Conservation (phyloP, 352 stramenopile species). For the Globisporangium takayamanum region DNA sequence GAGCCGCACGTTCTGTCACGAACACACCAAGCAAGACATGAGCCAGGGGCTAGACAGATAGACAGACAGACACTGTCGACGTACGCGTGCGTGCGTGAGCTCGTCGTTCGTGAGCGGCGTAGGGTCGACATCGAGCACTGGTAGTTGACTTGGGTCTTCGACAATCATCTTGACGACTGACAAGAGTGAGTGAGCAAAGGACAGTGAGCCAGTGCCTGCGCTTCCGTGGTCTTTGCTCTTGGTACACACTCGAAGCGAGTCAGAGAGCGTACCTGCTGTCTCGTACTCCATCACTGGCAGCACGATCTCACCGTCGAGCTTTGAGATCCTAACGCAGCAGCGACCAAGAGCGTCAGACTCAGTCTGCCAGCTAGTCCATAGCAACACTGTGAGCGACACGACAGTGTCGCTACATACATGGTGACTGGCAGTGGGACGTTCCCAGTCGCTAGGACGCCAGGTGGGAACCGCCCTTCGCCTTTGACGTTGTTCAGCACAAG, state of each 20-base stretch:
- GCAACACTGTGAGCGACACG: background rate
- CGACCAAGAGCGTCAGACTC: background rate
- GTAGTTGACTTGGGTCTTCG: slow-evolving; percentile 19
- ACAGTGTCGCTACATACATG: slow-evolving; percentile 27
- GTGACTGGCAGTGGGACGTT: slow-evolving; percentile 38
- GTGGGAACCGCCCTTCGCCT: slow-evolving; percentile 47
- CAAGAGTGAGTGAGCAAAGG: background rate
- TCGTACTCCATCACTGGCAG: slow-evolving; percentile 58
- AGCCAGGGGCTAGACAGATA: background rate
- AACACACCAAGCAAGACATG: background rate
- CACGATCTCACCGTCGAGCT: slow-evolving; percentile 55
- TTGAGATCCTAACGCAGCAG: slow-evolving; percentile 32
- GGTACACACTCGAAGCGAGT: background rate
- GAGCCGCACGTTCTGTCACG: slow-evolving; percentile 35
- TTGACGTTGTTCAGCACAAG: slow-evolving; percentile 65
- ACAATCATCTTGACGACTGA: slow-evolving; percentile 12
- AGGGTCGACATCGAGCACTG: slow-evolving; percentile 18
- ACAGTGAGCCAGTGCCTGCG: background rate
- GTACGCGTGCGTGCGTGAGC: slow-evolving; percentile 25
- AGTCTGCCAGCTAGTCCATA: background rate
- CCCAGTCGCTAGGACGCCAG: slow-evolving; percentile 19
- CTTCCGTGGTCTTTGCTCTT: background rate
- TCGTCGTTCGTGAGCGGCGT: slow-evolving; percentile 42
- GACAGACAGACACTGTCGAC: background rate
- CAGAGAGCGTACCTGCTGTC: slow-evolving; percentile 18